Conservation (phyloP, 768 basidiomycete species). For the Boletus rubroflammeus region DNA sequence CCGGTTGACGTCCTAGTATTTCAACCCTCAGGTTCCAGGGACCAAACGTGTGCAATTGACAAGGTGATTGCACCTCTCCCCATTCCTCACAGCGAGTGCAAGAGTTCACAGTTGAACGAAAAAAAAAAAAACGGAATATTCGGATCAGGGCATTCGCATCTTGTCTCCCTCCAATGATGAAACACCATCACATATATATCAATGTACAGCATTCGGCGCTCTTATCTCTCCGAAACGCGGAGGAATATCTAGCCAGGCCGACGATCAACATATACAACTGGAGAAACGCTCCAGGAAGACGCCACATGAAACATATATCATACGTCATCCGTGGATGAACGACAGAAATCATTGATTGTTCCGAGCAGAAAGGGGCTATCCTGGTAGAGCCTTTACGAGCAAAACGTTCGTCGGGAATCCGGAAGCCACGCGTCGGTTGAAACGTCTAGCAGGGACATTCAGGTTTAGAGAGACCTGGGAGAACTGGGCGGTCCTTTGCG, state of each 20-base stretch:
- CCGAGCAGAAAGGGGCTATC: background rate
- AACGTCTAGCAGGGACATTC: background rate
- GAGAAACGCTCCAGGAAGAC: background rate
- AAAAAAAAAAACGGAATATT: background rate
- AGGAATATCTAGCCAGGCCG: background rate
- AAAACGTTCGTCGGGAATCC: background rate
- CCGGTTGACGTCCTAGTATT: background rate
- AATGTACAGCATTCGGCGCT: background rate
- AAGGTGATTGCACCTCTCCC: background rate
- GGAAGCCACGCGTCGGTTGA: background rate
- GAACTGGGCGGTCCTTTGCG: background rate
- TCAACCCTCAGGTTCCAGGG: background rate
- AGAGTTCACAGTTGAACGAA: background rate
- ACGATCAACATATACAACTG: background rate
- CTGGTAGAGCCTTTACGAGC: background rate
- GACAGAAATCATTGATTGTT: background rate
- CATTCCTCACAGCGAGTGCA: background rate
- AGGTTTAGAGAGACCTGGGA: background rate
- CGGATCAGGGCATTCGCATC: background rate
- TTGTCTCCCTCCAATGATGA: background rate
- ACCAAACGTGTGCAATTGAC: background rate
- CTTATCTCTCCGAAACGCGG: background rate
- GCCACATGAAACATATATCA: background rate
- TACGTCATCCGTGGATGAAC: background rate
- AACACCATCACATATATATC: constrained; percentile 1